These are phyloP conservation scores for Lachancea dasiensis DNA, from an alignment of 805 yeast genomes.

Conservation along the genomic window DNA sequence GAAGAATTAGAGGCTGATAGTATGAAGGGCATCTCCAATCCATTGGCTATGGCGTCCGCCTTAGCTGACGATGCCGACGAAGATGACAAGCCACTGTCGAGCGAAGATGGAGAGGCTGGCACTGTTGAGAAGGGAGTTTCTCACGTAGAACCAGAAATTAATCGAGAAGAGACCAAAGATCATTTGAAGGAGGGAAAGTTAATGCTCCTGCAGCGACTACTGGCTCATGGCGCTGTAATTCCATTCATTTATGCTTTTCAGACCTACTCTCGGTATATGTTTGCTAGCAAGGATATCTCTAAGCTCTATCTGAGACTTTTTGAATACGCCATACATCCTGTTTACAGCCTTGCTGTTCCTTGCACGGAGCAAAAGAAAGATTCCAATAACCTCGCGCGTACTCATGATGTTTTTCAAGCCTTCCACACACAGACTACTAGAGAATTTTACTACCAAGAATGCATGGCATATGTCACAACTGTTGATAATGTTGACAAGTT, in stretches of 20 bases:
- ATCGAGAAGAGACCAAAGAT: constrained; percentile 17
- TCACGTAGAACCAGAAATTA: constrained; percentile 13
- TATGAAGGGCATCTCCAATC: constrained; percentile 60
- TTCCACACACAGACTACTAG: constrained; percentile 12
- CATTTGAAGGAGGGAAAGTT: constrained; percentile 32
- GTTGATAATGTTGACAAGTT: constrained; percentile 40
- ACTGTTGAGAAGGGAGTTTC: constrained; percentile 2
- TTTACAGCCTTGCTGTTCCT: constrained; percentile 21
- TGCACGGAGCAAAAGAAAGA: not conserved
- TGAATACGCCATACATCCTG: constrained; percentile 44
- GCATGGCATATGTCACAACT: constrained; percentile 41
- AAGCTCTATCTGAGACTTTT: constrained; percentile 45
- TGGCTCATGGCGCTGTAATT: constrained; percentile 55
- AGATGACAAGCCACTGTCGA: constrained; percentile 14
- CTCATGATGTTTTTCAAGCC: not conserved
- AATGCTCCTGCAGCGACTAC: constrained; percentile 44
- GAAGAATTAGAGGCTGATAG: constrained; percentile 49
- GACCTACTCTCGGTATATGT: constrained; percentile 55
- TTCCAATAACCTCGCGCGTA: not conserved
- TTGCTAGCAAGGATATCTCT: constrained; percentile 45
- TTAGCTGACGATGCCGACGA: constrained; percentile 61
- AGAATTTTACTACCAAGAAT: constrained; percentile 42
- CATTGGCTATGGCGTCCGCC: constrained; percentile 85
- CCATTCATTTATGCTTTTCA: constrained; percentile 56
- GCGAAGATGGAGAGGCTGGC: constrained; percentile 4